These are phyloP conservation scores for Aureobasidium sp. DNA, from an alignment of 2,329 filamentous ascomycete genomes.

Conservation along the genomic window DNA sequence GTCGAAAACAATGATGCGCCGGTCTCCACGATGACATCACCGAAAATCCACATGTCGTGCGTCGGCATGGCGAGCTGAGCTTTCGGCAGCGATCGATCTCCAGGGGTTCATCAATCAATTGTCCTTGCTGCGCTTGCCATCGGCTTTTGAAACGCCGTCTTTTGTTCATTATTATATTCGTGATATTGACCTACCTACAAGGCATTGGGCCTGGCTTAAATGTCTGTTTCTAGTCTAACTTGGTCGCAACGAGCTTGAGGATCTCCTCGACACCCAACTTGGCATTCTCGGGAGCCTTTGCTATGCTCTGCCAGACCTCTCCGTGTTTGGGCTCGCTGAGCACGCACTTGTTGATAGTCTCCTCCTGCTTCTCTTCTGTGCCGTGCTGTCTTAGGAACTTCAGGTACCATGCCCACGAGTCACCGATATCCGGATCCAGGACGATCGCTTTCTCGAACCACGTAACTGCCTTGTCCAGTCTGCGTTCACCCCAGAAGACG, in stretches of 20 bases:
- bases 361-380: constrained; percentile 81
- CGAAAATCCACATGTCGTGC: background rate
- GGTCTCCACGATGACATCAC: background rate
- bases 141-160: background rate
- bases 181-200: background rate
- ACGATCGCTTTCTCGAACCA: constrained; percentile 98
- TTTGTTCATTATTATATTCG: background rate
- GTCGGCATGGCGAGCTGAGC: background rate
- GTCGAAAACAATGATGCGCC: constrained; percentile 12
- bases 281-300: constrained; percentile 79
- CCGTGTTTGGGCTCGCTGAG: constrained; percentile 84
- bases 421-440: constrained; percentile 76
- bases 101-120: background rate
- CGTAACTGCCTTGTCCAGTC: constrained; percentile 84
- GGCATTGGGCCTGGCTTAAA: background rate
- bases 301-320: constrained; percentile 79
- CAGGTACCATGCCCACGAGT: constrained; percentile 98
- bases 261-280: constrained; percentile 69
- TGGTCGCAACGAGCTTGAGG: constrained; percentile 64
- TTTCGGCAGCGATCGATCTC: background rate
- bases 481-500: constrained; percentile 91
- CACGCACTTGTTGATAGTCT: constrained; percentile 73
- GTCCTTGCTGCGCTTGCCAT: constrained; percentile 1
- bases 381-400: constrained; percentile 89
- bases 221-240: constrained; percentile 33